Conservation (phyloP, 169 alveolate species). For the Plasmodium falciparum region DNA sequence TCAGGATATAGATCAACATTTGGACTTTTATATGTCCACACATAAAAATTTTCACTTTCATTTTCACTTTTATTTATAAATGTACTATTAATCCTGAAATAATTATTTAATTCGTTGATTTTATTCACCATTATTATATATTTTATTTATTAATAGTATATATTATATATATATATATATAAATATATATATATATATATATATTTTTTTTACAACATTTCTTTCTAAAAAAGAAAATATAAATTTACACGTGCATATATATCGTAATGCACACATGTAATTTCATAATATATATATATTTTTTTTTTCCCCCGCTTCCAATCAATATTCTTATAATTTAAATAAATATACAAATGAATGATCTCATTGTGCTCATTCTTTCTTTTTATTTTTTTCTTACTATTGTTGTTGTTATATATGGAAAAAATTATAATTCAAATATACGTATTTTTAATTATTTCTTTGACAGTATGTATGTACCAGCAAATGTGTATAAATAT, state of each 20-base stretch:
- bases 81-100: slow-evolving; percentile 66
- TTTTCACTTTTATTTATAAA: slow-evolving; percentile 40
- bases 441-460: too few relatives aligned
- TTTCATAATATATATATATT: too few relatives aligned
- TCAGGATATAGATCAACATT: slow-evolving; percentile 68
- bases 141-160: neutral
- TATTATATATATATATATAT: slow-evolving; percentile 4
- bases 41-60: slow-evolving; percentile 45
- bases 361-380: too few relatives aligned
- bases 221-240: neutral
- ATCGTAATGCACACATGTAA: too few relatives aligned
- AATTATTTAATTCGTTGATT: slow-evolving; percentile 41
- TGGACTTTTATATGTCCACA: slow-evolving; percentile 75
- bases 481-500: too few relatives aligned
- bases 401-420: too few relatives aligned
- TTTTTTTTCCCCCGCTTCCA: too few relatives aligned
- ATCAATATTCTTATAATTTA: too few relatives aligned
- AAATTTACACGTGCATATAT: neutral
- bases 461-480: too few relatives aligned
- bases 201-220: neutral
- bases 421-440: too few relatives aligned
- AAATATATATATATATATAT: slow-evolving; percentile 8
- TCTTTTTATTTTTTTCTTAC: too few relatives aligned
- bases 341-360: too few relatives aligned
- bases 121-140: slow-evolving; percentile 23